A percentile compares a stretch with the other conserved stretches of the same genome.
Evolutionary conservation across 768 basidiomycete species (phyloP).

Genomic region (Mycena chlorophos): DNA sequence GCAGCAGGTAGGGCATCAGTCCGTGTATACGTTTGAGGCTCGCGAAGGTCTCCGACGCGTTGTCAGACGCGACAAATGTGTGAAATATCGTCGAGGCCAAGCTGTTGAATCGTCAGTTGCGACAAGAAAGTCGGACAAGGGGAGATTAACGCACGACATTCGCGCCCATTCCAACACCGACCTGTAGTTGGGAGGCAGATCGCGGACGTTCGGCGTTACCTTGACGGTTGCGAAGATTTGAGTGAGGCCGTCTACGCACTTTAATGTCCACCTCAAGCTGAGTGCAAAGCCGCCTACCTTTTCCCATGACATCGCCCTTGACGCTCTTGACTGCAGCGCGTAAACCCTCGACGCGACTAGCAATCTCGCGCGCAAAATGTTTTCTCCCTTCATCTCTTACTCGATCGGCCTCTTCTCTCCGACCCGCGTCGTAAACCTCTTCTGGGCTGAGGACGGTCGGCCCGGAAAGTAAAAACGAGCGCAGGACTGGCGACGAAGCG

Average conservation of each 20-base stretch:
- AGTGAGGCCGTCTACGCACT: conserved; percentile 74
- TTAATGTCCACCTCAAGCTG: neutral
- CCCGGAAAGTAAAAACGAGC: conserved; percentile 79
- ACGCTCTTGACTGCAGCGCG: conserved; percentile 82
- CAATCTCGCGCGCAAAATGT: conserved; percentile 84
- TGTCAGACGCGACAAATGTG: conserved; percentile 89
- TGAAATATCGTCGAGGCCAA: conserved; percentile 97
- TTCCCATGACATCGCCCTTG: conserved; percentile 91
- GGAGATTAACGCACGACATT: conserved; percentile 72
- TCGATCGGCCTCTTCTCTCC: conserved; percentile 86
- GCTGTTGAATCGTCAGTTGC: conserved; percentile 40
- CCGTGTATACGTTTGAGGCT: conserved; percentile 91
- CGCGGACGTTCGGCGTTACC: conserved; percentile 69
- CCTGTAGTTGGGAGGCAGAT: conserved; percentile 80
- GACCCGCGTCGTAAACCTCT: conserved; percentile 77
- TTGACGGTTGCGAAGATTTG: conserved; percentile 89
- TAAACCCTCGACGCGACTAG: conserved; percentile 80
- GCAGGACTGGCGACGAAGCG: conserved; percentile 83
- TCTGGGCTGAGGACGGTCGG: conserved; percentile 65
- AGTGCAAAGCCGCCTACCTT: conserved; percentile 46
- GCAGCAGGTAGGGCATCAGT: conserved; percentile 96
- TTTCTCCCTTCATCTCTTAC: conserved; percentile 85
- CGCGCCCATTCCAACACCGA: conserved; percentile 96
- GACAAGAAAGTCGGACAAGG: neutral
- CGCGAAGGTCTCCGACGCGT: conserved; percentile 85